Percentiles rank a stretch among this genome's conserved stretches.
Conservation (phyloP, 257 asterid genomes). For the Solanum clarkiae region DNA sequence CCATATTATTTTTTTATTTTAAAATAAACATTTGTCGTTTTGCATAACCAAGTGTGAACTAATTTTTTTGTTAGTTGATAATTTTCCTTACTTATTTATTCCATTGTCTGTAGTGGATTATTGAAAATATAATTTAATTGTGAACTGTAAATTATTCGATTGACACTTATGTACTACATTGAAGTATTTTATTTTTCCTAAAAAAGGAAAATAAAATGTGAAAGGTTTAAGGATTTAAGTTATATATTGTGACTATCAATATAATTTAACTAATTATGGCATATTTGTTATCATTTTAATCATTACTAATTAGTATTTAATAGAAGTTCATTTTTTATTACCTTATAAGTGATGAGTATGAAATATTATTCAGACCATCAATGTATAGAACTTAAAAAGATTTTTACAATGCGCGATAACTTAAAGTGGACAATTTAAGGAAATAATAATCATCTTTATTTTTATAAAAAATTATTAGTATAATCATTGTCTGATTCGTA, state of each 20-base stretch:
- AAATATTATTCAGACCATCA: not conserved
- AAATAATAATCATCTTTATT: not conserved
- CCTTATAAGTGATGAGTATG: not conserved
- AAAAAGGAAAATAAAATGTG: not conserved
- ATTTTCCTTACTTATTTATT: not conserved
- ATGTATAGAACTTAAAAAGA: not conserved
- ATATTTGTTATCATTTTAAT: not conserved
- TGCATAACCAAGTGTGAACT: not conserved
- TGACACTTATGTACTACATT: not conserved
- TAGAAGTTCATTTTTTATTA: not conserved
- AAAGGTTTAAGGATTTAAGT: not conserved
- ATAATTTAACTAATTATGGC: not conserved
- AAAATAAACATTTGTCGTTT: not conserved
- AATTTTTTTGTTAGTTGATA: not conserved
- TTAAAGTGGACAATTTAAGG: too few relatives aligned
- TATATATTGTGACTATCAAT: not conserved
- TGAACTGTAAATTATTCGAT: not conserved
- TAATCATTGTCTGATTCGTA: not conserved
- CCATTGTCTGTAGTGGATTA: not conserved
- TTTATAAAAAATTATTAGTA: too few relatives aligned
- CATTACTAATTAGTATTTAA: not conserved
- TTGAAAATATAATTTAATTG: not conserved
- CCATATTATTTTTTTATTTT: not conserved
- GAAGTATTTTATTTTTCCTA: not conserved
- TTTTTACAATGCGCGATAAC: not conserved